Evolutionary conservation across 805 yeast genomes (phyloP).

Genomic region (Ogataea pini): DNA sequence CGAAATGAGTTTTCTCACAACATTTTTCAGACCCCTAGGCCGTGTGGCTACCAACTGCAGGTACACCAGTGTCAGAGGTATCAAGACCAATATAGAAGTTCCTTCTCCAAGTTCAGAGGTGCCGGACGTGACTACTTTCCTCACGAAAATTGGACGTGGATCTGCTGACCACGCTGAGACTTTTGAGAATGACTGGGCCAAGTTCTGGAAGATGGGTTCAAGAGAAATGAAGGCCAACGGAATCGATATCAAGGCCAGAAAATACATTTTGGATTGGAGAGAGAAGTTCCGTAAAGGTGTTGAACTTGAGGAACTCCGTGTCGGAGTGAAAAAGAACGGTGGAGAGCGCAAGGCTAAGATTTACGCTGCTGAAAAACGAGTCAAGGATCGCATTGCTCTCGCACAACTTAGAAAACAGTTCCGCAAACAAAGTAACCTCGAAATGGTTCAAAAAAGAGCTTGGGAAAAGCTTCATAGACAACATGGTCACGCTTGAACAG

Average conservation of each 20-base stretch:
- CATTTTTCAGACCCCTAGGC: conserved; percentile 1
- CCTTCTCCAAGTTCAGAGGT: conserved; percentile 55
- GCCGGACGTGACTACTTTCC: conserved; percentile 73
- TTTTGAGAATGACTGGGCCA: conserved; percentile 70
- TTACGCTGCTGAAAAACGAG: conserved; percentile 58
- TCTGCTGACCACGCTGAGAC: conserved; percentile 63
- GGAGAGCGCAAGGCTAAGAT: conserved; percentile 83
- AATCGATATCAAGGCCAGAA: conserved; percentile 67
- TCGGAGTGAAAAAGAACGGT: conserved; percentile 74
- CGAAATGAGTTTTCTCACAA: conserved; percentile 1
- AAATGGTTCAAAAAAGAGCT: conserved; percentile 15
- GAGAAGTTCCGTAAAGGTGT: conserved; percentile 63
- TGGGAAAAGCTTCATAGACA: conserved; percentile 30
- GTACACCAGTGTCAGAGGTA: neutral
- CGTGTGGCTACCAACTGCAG: neutral
- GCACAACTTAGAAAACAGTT: conserved; percentile 34
- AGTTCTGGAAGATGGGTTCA: conserved; percentile 59
- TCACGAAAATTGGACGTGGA: conserved; percentile 77
- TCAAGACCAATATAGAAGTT: conserved; percentile 12
- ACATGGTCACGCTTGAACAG: neutral
- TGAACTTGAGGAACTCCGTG: conserved; percentile 51
- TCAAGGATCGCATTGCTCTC: conserved; percentile 49
- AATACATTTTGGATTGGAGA: conserved; percentile 72
- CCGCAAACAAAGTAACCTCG: conserved; percentile 23
- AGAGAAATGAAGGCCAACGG: conserved; percentile 71